A percentile compares a stretch with the other conserved stretches of the same genome.
Evolutionary conservation across 495 filamentous ascomycete genomes (phyloP).

Genomic region (Aspergillus ostianus): DNA sequence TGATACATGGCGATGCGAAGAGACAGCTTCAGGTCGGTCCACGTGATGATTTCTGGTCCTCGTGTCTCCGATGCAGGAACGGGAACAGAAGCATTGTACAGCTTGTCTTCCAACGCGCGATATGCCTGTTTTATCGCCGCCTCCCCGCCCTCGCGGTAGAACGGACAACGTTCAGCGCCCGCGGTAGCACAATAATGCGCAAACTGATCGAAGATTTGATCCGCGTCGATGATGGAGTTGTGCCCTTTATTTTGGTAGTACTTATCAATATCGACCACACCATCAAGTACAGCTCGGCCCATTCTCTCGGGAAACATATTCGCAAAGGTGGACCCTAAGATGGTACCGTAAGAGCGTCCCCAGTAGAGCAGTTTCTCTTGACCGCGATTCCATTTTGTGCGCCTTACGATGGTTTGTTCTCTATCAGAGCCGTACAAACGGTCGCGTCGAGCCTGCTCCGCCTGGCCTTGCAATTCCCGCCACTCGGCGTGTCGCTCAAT

Average conservation of each 20-base stretch:
- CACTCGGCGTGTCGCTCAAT: slow-evolving; percentile 49
- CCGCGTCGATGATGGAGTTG: slow-evolving; percentile 47
- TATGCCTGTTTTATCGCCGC: slow-evolving; percentile 42
- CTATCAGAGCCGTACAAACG: slow-evolving; percentile 28
- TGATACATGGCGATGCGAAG: slow-evolving; percentile 48
- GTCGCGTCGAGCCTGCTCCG: slow-evolving; percentile 30
- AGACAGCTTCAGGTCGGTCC: slow-evolving; percentile 39
- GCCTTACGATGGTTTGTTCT: slow-evolving; percentile 23
- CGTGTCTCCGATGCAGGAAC: slow-evolving; percentile 35
- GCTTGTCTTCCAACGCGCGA: slow-evolving; percentile 30
- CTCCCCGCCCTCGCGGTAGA: slow-evolving; percentile 40
- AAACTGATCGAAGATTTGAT: slow-evolving; percentile 48
- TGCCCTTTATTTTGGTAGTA: slow-evolving; percentile 41
- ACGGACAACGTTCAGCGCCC: slow-evolving; percentile 38
- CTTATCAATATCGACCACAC: slow-evolving; percentile 51
- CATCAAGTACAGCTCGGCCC: slow-evolving; percentile 50
- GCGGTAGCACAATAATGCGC: slow-evolving; percentile 47
- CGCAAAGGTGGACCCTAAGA: slow-evolving; percentile 58
- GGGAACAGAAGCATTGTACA: slow-evolving; percentile 47
- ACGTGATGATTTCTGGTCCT: slow-evolving; percentile 42
- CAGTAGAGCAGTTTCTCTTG: slow-evolving; percentile 57
- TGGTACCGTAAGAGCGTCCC: slow-evolving; percentile 68
- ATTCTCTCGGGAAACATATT: slow-evolving; percentile 54
- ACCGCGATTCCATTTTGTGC: slow-evolving; percentile 35
- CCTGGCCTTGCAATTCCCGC: slow-evolving; percentile 35